Evolutionary conservation across 176 grass and related monocot species (phyloP).

Genomic region (Musa acuminata): DNA sequence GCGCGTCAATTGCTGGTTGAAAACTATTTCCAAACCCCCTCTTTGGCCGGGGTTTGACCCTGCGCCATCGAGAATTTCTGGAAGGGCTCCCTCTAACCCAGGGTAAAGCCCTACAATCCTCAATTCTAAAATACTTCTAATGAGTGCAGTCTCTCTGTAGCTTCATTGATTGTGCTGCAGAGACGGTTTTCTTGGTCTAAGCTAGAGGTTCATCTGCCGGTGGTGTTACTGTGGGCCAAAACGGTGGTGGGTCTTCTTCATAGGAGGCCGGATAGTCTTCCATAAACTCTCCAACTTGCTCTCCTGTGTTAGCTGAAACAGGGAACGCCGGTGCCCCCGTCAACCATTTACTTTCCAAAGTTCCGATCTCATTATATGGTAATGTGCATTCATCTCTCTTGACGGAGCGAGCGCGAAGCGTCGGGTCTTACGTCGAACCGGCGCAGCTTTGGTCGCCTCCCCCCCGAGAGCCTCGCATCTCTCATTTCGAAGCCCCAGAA

Average conservation of each 20-base stretch:
- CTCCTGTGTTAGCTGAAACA: too few species aligned
- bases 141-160: background rate
- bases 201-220: background rate
- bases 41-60: constrained; percentile 24
- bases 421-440: too few species aligned
- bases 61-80: background rate
- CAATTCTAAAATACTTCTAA: too few species aligned
- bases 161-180: background rate
- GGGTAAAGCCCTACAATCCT: background rate
- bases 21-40: constrained; percentile 93
- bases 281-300: too few species aligned
- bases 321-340: too few species aligned
- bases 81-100: background rate
- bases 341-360: background rate
- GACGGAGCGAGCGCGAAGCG: too few species aligned
- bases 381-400: too few species aligned
- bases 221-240: background rate
- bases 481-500: background rate
- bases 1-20: constrained; percentile 97
- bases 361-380: background rate
- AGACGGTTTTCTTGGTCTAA: background rate
- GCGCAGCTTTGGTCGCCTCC: too few species aligned
- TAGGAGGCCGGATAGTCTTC: background rate
- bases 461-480: too few species aligned
- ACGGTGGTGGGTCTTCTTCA: background rate